Conservation (phyloP, 148 eudicot genomes). For the Simmondsia chinensis region DNA sequence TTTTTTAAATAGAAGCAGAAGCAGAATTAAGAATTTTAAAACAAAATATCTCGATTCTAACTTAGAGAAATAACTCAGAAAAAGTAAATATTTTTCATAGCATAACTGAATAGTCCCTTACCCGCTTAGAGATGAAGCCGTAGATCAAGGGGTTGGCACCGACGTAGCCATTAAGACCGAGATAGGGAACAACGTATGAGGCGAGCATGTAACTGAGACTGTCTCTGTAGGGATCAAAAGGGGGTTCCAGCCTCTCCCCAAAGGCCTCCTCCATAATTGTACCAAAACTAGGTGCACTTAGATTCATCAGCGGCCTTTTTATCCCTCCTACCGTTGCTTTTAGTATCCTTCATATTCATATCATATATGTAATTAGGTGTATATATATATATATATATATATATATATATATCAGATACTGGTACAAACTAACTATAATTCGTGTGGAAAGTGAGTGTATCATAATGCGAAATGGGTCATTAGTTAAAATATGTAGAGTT, state of each 20-base stretch:
- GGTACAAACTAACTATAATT: not conserved
- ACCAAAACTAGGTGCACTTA: conserved; percentile 44
- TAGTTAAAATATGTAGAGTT: too few relatives aligned
- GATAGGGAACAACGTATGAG: conserved; percentile 55
- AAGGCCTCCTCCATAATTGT: conserved; percentile 44
- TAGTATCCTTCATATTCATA: conserved; percentile 38
- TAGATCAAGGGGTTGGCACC: conserved; percentile 51
- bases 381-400: not conserved
- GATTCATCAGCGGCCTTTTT: conserved; percentile 62
- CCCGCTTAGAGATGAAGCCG: conserved; percentile 40
- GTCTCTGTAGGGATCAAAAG: conserved; percentile 67
- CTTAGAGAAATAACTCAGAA: too few relatives aligned
- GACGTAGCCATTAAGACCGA: conserved; percentile 67
- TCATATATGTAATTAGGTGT: too few relatives aligned
- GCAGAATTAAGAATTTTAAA: too few relatives aligned
- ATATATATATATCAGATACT: not conserved
- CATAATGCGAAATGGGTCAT: too few relatives aligned
- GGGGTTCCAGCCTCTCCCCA: conserved; percentile 39
- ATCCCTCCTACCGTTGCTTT: conserved; percentile 52
- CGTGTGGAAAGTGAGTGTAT: too few relatives aligned
- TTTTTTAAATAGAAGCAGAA: too few relatives aligned
- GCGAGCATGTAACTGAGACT: conserved; percentile 54
- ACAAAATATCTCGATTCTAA: too few relatives aligned
- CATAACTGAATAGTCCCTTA: too few relatives aligned
- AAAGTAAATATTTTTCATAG: too few relatives aligned